Base-by-base conservation (phyloP, 208 protist species). In the Kentomonas sorsogonicus region DNA sequence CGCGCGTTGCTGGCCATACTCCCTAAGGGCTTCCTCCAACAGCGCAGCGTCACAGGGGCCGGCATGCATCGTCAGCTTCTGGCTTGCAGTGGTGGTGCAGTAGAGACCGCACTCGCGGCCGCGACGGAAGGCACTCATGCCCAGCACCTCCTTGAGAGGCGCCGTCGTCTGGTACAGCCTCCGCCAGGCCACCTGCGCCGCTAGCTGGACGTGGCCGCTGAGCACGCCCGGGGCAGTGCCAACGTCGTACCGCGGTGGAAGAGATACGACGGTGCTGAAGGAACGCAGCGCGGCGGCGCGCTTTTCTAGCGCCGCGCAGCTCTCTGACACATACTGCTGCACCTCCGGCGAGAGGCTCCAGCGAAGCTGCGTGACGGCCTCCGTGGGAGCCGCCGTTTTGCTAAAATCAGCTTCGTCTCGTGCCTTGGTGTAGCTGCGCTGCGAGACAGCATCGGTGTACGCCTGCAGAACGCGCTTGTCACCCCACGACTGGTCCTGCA, bases 401-500 rank as follows among this genome's bases (percentile, higher is more conserved):
- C 55, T 56, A 1, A 72, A 51, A 11, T 23, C 38, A 33, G 45
- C 66, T 38, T 53, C 43, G 45, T 54, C 38, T 25, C 60, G 63
- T 50, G 66, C 65, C 15, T 56, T 58, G 40, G 66, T 72, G 69
- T 59, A 66, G 62, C 38, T 74, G 47, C 76, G 67, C 23, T 88
- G 66, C 40, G 74, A 84, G 3, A 93, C 83, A 50, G 86, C 74
- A 27, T 87, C 66, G 18, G 74, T 63, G 63, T 89, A 94, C 2
- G 83, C 78, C 13, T 71, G 74, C 34, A 93, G 82, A 13, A 75
- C 76, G 10, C 60, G 66, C 29, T 69, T 75, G 36, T 91, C 86
- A 16, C 79, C 77, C 83, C 86, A 93, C 46, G 79, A 83, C 53
- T 85, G 64, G 60, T 96, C 90, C 33, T 83, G 80, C n/a, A 71